phyloP scores from a whole-genome alignment of 2,329 filamentous ascomycete species.

The Diplodia corticola region DNA sequence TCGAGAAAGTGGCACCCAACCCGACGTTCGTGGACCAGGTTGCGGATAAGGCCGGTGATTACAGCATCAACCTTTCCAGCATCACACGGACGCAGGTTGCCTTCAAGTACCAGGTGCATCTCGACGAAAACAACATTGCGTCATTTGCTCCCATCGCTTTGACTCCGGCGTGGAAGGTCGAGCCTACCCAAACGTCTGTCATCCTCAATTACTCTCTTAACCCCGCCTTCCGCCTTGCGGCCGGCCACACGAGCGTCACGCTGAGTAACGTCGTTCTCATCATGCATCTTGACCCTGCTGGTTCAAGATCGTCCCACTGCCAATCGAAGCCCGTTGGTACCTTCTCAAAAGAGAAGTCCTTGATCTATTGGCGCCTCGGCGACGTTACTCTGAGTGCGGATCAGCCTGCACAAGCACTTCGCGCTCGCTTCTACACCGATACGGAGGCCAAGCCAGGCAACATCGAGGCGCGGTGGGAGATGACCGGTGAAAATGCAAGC shows the following conservation, averaged over 20 bases:
- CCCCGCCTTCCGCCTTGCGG: conserved; percentile 57
- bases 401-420: conserved; percentile 66
- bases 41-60: conserved; percentile 72
- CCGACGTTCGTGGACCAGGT: conserved; percentile 81
- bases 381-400: conserved; percentile 67
- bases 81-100: conserved; percentile 73
- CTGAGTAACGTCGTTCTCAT: conserved; percentile 76
- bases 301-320: conserved; percentile 63
- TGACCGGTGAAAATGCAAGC: conserved; percentile 51
- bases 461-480: conserved; percentile 82
- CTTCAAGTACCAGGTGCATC: conserved; percentile 89
- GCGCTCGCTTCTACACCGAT: conserved; percentile 79
- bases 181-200: conserved; percentile 81
- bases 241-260: conserved; percentile 49
- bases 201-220: conserved; percentile 84
- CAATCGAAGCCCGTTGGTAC: conserved; percentile 80
- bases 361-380: conserved; percentile 79
- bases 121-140: conserved; percentile 59
- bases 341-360: conserved; percentile 72
- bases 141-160: conserved; percentile 71
- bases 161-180: conserved; percentile 77
- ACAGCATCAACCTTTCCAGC: conserved; percentile 70
- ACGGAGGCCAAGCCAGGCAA: conserved; percentile 69
- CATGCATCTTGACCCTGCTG: conserved; percentile 64
- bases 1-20: conserved; percentile 93